These are phyloP conservation scores for Uronychia setigera DNA, from an alignment of 73 alveolate genomes.

Conservation along the genomic window DNA sequence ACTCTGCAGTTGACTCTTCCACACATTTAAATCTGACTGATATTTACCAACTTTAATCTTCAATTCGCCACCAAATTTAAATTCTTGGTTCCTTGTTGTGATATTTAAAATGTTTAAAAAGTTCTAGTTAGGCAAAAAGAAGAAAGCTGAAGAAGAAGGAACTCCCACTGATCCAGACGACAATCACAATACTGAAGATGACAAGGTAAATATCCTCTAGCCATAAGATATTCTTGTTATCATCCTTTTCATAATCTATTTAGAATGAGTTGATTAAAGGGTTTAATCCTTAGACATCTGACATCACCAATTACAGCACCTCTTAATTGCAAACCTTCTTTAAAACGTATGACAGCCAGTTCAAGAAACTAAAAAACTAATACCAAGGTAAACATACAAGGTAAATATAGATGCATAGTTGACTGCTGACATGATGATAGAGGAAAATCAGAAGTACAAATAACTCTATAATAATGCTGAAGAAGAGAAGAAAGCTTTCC, in stretches of 20 bases:
- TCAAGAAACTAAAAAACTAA: not conserved
- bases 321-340: not conserved
- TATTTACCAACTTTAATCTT: no score
- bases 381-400: not conserved
- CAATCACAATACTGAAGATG: not conserved
- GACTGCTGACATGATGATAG: not conserved
- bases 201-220: not conserved
- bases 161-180: not conserved
- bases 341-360: not conserved
- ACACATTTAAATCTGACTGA: no score
- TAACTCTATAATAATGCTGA: not conserved
- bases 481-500: not conserved
- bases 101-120: no score
- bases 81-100: no score
- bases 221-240: no score
- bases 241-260: no score
- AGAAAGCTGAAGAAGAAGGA: not conserved
- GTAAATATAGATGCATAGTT: not conserved
- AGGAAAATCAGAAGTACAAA: not conserved
- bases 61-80: no score
- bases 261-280: not conserved
- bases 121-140: no score
- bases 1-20: constrained; percentile 64
- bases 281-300: not conserved
- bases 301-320: not conserved